Evolutionary conservation across 192 early-diverging fungal species (phyloP).

Genomic region (Dimargaris verticillata): DNA sequence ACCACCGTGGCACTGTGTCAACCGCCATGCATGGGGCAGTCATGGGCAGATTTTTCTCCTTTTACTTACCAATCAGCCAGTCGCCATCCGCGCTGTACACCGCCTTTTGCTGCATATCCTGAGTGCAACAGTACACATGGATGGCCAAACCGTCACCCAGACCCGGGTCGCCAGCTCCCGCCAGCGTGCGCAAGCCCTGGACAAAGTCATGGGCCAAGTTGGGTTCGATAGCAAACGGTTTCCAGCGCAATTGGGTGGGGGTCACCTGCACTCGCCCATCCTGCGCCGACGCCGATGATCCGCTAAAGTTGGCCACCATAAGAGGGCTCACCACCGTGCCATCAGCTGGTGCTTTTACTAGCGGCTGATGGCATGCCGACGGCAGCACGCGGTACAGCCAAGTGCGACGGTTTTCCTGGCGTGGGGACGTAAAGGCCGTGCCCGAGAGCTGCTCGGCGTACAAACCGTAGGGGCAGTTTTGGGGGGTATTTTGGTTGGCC

Average conservation of each 20-base stretch:
- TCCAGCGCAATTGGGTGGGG: slow-evolving; percentile 86
- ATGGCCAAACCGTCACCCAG: slow-evolving; percentile 65
- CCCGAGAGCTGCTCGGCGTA: slow-evolving; percentile 93
- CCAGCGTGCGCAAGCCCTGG: slow-evolving; percentile 65
- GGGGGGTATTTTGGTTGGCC: slow-evolving; percentile 80
- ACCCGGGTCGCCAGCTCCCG: slow-evolving; percentile 70
- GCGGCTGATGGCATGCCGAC: slow-evolving; percentile 70
- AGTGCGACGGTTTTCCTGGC: slow-evolving; percentile 63
- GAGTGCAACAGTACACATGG: slow-evolving; percentile 64
- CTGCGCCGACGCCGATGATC: background rate
- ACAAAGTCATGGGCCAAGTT: slow-evolving; percentile 53
- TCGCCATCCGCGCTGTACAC: slow-evolving; percentile 90
- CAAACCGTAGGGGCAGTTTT: slow-evolving; percentile 71
- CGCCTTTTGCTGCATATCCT: slow-evolving; percentile 56
- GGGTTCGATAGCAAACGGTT: slow-evolving; percentile 53
- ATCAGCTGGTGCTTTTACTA: slow-evolving; percentile 15
- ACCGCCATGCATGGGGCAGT: too few species aligned
- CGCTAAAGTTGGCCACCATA: background rate
- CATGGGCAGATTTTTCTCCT: too few species aligned
- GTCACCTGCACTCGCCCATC: slow-evolving; percentile 23
- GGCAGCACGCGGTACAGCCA: slow-evolving; percentile 96
- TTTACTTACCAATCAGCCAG: slow-evolving; percentile 55
- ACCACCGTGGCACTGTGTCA: too few species aligned
- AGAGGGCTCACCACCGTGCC: background rate
- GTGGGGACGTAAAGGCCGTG: slow-evolving; percentile 73